Evolutionary conservation across 257 asterid species (phyloP).

Genomic region (Penstemon newberryi): DNA sequence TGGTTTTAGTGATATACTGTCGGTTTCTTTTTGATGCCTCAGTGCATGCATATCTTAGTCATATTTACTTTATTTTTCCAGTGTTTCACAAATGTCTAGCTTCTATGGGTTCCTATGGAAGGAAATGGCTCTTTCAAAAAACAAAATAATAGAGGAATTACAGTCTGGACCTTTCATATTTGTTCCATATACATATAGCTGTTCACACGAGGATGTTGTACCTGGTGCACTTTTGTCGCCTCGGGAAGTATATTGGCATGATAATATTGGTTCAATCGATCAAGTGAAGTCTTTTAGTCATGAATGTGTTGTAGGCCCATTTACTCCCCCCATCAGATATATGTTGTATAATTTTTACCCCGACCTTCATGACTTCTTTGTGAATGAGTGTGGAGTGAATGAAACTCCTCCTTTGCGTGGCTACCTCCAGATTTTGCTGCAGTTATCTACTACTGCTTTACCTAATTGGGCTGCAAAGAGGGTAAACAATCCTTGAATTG

Average conservation of each 20-base stretch:
- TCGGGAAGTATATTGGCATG: constrained; percentile 83
- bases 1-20: not conserved
- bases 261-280: constrained; percentile 54
- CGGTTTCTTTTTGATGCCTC: not conserved
- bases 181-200: constrained; percentile 56
- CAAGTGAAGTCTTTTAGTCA: constrained; percentile 36
- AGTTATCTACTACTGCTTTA: constrained; percentile 55
- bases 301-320: constrained; percentile 32
- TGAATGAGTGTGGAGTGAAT: constrained; percentile 80
- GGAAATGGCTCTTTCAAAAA: constrained; percentile 59
- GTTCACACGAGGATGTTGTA: constrained; percentile 55
- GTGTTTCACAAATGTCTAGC: constrained; percentile 80
- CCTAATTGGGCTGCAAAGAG: constrained; percentile 80
- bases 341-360: constrained; percentile 64
- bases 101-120: constrained; percentile 77
- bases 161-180: constrained; percentile 72
- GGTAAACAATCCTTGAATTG: constrained; percentile 45
- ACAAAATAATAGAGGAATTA: constrained; percentile 56
- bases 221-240: constrained; percentile 69
- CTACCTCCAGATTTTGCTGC: constrained; percentile 77
- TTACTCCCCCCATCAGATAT: constrained; percentile 38
- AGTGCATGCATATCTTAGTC: constrained; percentile 18
- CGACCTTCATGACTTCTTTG: constrained; percentile 79
- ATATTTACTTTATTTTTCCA: constrained; percentile 40
- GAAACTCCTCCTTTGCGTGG: constrained; percentile 62